These are phyloP conservation scores for Cyberlindnera xylosilytica DNA, from an alignment of 805 yeast genomes.

Conservation along the genomic window DNA sequence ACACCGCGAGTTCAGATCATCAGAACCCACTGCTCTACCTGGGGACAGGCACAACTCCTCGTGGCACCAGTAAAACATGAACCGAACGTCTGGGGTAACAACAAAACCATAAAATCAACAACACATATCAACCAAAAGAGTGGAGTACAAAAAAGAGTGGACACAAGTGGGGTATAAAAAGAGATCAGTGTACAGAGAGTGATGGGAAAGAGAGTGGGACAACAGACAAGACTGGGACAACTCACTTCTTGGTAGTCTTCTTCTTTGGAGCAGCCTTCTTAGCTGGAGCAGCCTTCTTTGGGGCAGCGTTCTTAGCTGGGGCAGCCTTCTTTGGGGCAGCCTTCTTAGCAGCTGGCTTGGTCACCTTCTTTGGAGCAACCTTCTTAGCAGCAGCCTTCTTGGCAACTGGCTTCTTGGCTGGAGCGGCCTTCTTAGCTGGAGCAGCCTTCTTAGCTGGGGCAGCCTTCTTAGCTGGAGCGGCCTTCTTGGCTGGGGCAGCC, in stretches of 20 bases:
- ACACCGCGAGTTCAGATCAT: background rate
- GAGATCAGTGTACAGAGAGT: background rate
- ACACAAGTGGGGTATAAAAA: slow-evolving; percentile 1
- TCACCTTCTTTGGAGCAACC: slow-evolving; percentile 30
- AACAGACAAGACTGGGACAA: no score
- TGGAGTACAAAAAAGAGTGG: background rate
- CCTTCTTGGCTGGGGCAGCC: slow-evolving; percentile 23
- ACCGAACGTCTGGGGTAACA: slow-evolving; percentile 3
- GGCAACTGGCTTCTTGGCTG: background rate
- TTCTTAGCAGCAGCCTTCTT: slow-evolving; percentile 13
- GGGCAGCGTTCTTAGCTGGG: slow-evolving; percentile 1
- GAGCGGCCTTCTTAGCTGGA: slow-evolving; percentile 18
- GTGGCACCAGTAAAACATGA: background rate
- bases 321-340: slow-evolving; percentile 16
- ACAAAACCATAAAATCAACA: slow-evolving; percentile 2
- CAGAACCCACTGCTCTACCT: background rate
- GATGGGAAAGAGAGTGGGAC: background rate
- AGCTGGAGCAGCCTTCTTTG: slow-evolving; percentile 13
- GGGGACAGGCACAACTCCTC: background rate
- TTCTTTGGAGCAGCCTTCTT: slow-evolving; percentile 5
- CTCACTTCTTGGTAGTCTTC: slow-evolving; percentile 7
- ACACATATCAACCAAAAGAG: slow-evolving; percentile 6
- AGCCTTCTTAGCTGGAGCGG: slow-evolving; percentile 10
- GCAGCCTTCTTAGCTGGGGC: slow-evolving; percentile 8
- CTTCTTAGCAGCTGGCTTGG: slow-evolving; percentile 15